These are phyloP conservation scores for Stephania japonica DNA, from an alignment of 164 flowering plant species.

Conservation along the genomic window DNA sequence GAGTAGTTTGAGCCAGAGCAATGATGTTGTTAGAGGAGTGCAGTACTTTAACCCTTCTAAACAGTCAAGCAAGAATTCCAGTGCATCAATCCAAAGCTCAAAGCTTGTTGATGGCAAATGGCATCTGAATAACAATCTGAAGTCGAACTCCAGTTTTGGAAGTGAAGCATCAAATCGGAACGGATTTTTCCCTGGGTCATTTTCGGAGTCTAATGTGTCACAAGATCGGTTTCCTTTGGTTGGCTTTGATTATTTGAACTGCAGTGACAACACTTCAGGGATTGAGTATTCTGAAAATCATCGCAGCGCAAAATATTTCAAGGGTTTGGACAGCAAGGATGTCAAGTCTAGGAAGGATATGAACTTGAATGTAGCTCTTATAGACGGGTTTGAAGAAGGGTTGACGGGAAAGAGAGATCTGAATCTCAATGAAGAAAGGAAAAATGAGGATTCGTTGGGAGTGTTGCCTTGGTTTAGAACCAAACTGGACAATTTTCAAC, in stretches of 20 bases:
- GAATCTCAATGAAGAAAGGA: slow-evolving; percentile 24
- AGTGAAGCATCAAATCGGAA: slow-evolving; percentile 20
- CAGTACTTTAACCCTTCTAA: slow-evolving; percentile 15
- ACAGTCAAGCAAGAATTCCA: slow-evolving; percentile 16
- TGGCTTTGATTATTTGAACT: slow-evolving; percentile 19
- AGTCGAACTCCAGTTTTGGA: slow-evolving; percentile 17
- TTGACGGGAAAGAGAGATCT: slow-evolving; percentile 15
- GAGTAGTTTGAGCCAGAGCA: slow-evolving; percentile 15
- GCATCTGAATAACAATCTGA: slow-evolving; percentile 12
- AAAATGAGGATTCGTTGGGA: slow-evolving; percentile 19
- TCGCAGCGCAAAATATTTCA: slow-evolving; percentile 18
- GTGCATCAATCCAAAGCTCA: slow-evolving; percentile 8
- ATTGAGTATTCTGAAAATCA: slow-evolving; percentile 21
- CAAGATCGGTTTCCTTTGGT: slow-evolving; percentile 20
- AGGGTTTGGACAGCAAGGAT: slow-evolving; percentile 26
- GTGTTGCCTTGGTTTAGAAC: slow-evolving; percentile 33
- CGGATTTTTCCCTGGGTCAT: slow-evolving; percentile 15
- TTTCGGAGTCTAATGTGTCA: slow-evolving; percentile 20
- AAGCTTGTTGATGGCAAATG: slow-evolving; percentile 17
- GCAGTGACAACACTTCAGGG: slow-evolving; percentile 11
- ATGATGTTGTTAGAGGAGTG: slow-evolving; percentile 20
- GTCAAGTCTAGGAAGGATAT: slow-evolving; percentile 32
- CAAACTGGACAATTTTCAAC: slow-evolving; percentile 14
- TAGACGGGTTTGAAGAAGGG: slow-evolving; percentile 24
- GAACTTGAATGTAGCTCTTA: slow-evolving; percentile 29